A percentile compares a stretch with the other conserved stretches of the same genome.
Conservation (phyloP, 176 grass and related monocot species). For the Eragrostis curvula region DNA sequence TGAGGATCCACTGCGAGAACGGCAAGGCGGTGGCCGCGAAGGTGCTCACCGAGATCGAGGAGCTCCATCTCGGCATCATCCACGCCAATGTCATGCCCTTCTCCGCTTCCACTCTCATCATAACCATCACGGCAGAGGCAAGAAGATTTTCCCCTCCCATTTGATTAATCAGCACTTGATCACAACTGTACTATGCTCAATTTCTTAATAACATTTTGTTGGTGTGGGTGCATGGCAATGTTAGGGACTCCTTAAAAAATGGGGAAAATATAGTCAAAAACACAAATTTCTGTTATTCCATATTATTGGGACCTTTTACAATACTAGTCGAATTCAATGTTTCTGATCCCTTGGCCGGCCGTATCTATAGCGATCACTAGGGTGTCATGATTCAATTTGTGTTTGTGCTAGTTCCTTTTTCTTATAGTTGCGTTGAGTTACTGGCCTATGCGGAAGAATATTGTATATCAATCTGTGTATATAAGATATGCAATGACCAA, state of each 20-base stretch:
- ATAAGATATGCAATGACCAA: neutral
- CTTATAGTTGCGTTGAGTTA: neutral
- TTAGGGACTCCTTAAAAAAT: neutral
- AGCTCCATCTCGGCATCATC: constrained; percentile 53
- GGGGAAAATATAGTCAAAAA: neutral
- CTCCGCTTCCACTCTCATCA: constrained; percentile 40
- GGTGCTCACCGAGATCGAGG: constrained; percentile 61
- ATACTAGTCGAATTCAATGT: no score
- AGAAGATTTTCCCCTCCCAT: neutral
- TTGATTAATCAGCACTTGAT: neutral
- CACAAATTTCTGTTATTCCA: neutral
- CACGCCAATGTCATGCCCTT: constrained; percentile 68
- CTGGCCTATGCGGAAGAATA: neutral
- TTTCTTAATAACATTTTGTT: constrained; percentile 2
- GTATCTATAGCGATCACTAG: no score
- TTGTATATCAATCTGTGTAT: no score
- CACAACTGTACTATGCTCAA: neutral
- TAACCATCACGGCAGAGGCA: constrained; percentile 72
- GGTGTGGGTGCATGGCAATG: neutral
- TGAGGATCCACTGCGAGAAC: constrained; percentile 62
- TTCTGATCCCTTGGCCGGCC: no score
- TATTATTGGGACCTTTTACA: no score
- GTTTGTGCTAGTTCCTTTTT: no score
- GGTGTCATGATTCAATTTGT: no score
- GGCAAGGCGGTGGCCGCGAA: constrained; percentile 53